Conservation (phyloP, 1,284 basidiomycete genomes). For the Sporisorium sorghi region DNA sequence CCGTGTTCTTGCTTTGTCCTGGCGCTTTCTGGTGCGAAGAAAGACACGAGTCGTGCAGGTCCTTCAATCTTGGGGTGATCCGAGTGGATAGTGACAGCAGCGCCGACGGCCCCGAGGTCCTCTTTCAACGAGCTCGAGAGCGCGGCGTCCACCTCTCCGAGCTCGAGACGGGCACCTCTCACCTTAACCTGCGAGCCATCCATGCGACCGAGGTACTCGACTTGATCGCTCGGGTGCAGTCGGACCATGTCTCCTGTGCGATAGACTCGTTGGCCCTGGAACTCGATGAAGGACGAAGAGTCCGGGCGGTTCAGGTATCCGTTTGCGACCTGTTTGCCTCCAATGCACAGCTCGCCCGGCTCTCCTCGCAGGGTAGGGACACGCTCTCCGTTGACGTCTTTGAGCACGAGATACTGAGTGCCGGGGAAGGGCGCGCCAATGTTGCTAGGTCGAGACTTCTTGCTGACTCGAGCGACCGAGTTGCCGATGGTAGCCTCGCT, state of each 20-base stretch:
- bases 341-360: constrained; percentile 62
- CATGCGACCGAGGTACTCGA: constrained; percentile 63
- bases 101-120: constrained; percentile 15
- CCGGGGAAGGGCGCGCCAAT: constrained; percentile 62
- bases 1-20: constrained; percentile 17
- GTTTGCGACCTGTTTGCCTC: constrained; percentile 61
- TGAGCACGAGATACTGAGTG: constrained; percentile 57
- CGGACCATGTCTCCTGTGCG: constrained; percentile 65
- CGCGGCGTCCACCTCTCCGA: constrained; percentile 60
- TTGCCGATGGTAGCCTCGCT: constrained; percentile 67
- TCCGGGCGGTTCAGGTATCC: constrained; percentile 56
- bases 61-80: constrained; percentile 41
- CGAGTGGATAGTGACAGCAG: constrained; percentile 45
- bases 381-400: constrained; percentile 27
- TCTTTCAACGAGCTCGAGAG: constrained; percentile 19
- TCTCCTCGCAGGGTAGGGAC: constrained; percentile 56
- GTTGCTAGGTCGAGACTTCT: constrained; percentile 41
- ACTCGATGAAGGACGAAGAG: constrained; percentile 45
- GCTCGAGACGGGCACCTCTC: constrained; percentile 64
- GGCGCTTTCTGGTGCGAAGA: constrained; percentile 31
- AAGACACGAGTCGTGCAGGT: constrained; percentile 52
- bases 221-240: constrained; percentile 51
- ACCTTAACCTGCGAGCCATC: constrained; percentile 65
- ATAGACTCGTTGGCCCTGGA: constrained; percentile 44
- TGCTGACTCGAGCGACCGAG: constrained; percentile 57